These are phyloP conservation scores for Sechiopsis laciniata DNA, from an alignment of 306 rosid species.

Conservation along the genomic window DNA sequence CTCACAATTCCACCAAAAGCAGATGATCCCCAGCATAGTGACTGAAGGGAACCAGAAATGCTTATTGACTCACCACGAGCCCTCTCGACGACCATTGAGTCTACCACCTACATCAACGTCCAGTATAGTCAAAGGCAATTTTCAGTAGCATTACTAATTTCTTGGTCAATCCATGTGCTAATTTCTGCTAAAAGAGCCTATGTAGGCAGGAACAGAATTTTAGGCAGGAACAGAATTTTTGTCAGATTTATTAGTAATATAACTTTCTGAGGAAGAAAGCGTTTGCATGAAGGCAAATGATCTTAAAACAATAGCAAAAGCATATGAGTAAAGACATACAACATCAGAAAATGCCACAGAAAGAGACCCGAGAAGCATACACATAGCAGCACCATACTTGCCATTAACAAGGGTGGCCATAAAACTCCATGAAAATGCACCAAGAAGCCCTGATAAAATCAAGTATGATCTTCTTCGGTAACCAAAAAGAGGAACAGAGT, in stretches of 20 bases:
- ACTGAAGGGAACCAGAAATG: no score
- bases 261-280: neutral
- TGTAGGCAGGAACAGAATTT: neutral
- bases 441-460: slow-evolving; percentile 90
- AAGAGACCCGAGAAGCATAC: slow-evolving; percentile 89
- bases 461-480: slow-evolving; percentile 94
- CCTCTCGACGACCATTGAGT: no score
- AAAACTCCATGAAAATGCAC: slow-evolving; percentile 90
- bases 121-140: slow-evolving; percentile 23
- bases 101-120: slow-evolving; percentile 45
- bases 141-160: neutral
- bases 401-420: slow-evolving; percentile 77
- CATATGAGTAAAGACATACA: slow-evolving; percentile 48
- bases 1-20: no score
- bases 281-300: neutral
- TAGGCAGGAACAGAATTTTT: neutral
- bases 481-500: slow-evolving; percentile 95
- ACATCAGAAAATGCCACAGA: slow-evolving; percentile 99
- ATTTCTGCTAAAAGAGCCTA: neutral
- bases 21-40: no score
- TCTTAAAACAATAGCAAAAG: neutral
- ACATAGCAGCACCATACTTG: slow-evolving; percentile 78
- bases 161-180: neutral
- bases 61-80: no score
- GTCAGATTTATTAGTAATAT: neutral